These are phyloP conservation scores for Sugiyamaella qingdaonensis DNA, from an alignment of 805 yeast species.

Conservation along the genomic window DNA sequence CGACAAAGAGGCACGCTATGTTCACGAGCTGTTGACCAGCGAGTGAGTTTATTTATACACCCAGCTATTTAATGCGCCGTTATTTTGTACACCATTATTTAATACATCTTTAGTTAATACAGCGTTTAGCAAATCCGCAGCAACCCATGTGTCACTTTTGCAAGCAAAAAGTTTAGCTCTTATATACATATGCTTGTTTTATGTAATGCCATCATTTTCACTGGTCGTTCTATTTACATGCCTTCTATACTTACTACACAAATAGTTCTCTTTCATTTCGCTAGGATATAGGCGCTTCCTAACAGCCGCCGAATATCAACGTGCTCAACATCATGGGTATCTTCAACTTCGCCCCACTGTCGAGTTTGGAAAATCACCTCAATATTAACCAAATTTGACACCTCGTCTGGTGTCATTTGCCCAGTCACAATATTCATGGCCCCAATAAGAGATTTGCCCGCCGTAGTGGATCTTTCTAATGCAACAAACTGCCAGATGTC, in stretches of 20 bases:
- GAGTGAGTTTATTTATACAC: conserved; percentile 3
- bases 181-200: too few relatives aligned
- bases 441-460: conserved; percentile 80
- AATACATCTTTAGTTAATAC: neutral
- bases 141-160: too few relatives aligned
- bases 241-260: too few relatives aligned
- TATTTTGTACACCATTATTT: neutral
- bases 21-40: conserved; percentile 17
- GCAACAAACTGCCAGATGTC: conserved; percentile 79
- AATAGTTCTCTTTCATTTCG: conserved; percentile 23
- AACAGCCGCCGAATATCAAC: conserved; percentile 82
- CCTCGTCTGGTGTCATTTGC: conserved; percentile 52
- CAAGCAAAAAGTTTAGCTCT: too few relatives aligned
- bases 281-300: conserved; percentile 67
- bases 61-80: neutral
- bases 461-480: conserved; percentile 81
- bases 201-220: neutral
- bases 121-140: too few relatives aligned
- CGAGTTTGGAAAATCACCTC: conserved; percentile 83
- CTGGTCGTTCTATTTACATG: neutral
- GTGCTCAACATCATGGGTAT: conserved; percentile 95
- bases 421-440: conserved; percentile 60
- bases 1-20: conserved; percentile 27
- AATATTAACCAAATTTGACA: conserved; percentile 71
- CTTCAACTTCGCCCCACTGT: conserved; percentile 98